Conservation (phyloP, 2,329 filamentous ascomycete genomes). For the Pestalotiopsis sp. region DNA sequence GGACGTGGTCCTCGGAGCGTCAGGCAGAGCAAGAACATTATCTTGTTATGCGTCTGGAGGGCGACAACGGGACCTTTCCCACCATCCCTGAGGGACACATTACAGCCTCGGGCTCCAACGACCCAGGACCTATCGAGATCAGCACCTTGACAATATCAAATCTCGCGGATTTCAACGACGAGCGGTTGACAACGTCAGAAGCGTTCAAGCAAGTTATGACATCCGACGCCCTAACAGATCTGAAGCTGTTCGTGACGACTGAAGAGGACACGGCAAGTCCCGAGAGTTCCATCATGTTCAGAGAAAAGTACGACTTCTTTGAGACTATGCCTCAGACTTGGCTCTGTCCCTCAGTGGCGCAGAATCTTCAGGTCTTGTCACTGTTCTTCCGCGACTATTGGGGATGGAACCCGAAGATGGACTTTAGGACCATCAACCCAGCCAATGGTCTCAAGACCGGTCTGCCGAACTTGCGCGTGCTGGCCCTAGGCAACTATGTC, state of each 20-base stretch:
- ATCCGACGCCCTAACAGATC: neutral
- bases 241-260: conserved; percentile 13
- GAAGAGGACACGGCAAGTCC: neutral
- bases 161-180: conserved; percentile 11
- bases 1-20: conserved; percentile 6
- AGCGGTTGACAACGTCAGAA: conserved; percentile 6
- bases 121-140: conserved; percentile 7
- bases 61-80: neutral
- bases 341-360: conserved; percentile 18
- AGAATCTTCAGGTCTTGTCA: conserved; percentile 36
- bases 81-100: neutral
- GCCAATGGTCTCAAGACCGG: conserved; percentile 25
- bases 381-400: conserved; percentile 39
- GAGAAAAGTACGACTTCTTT: conserved; percentile 22
- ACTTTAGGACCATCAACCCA: conserved; percentile 29
- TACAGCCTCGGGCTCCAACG: neutral
- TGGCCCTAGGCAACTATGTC: conserved; percentile 41
- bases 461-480: conserved; percentile 35
- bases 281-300: neutral
- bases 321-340: conserved; percentile 21
- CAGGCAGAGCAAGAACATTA: neutral
- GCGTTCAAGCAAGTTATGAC: conserved; percentile 9
- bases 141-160: conserved; percentile 12
- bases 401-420: conserved; percentile 40
- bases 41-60: neutral